Evolutionary conservation across 805 yeast genomes (phyloP).

Genomic region (Blastobotrys robertii): DNA sequence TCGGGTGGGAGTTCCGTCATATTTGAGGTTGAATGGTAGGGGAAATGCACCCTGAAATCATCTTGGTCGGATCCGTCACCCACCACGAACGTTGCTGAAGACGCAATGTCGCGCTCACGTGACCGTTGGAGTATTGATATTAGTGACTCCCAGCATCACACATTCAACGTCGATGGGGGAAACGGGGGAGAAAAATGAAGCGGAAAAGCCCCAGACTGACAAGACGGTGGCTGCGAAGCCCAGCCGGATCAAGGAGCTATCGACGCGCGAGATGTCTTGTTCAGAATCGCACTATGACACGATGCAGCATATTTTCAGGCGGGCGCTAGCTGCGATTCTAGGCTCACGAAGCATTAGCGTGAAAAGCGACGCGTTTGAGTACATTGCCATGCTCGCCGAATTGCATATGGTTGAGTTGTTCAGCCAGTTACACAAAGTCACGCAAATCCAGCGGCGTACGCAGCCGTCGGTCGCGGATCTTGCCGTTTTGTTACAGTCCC

Average conservation of each 20-base stretch:
- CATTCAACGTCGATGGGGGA: too few species aligned
- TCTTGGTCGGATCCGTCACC: too few species aligned
- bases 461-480: slow-evolving; percentile 27
- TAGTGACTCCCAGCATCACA: too few species aligned
- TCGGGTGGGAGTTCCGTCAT: too few species aligned
- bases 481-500: slow-evolving; percentile 22
- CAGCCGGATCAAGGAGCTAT: too few species aligned
- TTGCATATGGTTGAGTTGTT: slow-evolving; percentile 20
- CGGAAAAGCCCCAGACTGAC: not conserved
- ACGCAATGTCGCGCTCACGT: too few species aligned
- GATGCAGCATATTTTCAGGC: slow-evolving; percentile 14
- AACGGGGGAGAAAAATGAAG: too few species aligned
- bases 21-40: too few species aligned
- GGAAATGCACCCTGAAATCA: too few species aligned
- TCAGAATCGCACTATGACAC: slow-evolving; percentile 2
- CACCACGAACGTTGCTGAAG: too few species aligned
- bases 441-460: slow-evolving; percentile 27
- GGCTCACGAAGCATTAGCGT: slow-evolving; percentile 15
- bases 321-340: slow-evolving; percentile 18
- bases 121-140: too few species aligned
- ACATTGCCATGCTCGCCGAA: slow-evolving; percentile 26
- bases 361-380: slow-evolving; percentile 21
- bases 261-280: too few species aligned
- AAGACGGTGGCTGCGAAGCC: not conserved
- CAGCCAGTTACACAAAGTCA: slow-evolving; percentile 19